phyloP scores from a whole-genome alignment of 2,329 filamentous ascomycete species.

The Tetracladium maxilliforme region DNA sequence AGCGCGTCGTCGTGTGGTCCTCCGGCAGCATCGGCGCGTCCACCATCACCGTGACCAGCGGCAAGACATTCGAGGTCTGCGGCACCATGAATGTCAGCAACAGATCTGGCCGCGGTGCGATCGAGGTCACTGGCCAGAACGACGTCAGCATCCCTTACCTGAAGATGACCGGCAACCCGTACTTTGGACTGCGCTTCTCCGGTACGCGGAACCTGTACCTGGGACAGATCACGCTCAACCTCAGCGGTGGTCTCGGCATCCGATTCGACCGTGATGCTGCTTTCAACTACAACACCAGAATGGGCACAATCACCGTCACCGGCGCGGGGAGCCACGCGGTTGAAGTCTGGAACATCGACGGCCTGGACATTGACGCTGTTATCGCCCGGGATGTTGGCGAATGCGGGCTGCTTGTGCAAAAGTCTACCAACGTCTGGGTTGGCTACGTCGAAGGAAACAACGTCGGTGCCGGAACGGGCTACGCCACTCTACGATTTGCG shows the following conservation, averaged over 20 bases:
- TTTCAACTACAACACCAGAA: constrained; percentile 35
- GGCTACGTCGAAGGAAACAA: constrained; percentile 41
- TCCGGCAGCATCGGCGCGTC: constrained; percentile 38
- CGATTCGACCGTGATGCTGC: constrained; percentile 40
- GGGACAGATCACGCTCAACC: constrained; percentile 37
- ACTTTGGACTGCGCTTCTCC: constrained; percentile 40
- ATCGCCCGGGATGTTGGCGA: constrained; percentile 38
- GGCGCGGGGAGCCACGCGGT: constrained; percentile 40
- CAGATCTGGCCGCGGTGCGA: constrained; percentile 30
- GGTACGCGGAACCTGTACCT: constrained; percentile 31
- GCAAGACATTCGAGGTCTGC: constrained; percentile 43
- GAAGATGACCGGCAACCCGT: constrained; percentile 39
- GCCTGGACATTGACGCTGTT: constrained; percentile 32
- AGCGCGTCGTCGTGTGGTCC: constrained; percentile 36
- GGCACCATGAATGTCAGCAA: constrained; percentile 34
- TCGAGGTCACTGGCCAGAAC: constrained; percentile 31
- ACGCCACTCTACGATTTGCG: constrained; percentile 40
- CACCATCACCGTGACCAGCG: constrained; percentile 32
- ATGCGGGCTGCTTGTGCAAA: constrained; percentile 38
- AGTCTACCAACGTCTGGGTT: constrained; percentile 33
- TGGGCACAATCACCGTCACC: constrained; percentile 33
- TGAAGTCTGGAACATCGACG: constrained; percentile 44
- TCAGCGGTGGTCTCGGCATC: constrained; percentile 37
- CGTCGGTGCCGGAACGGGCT: constrained; percentile 33
- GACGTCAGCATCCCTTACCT: constrained; percentile 39